Base-by-base conservation (phyloP, 495 filamentous ascomycete genomes). In the Annulohypoxylon nitens region DNA sequence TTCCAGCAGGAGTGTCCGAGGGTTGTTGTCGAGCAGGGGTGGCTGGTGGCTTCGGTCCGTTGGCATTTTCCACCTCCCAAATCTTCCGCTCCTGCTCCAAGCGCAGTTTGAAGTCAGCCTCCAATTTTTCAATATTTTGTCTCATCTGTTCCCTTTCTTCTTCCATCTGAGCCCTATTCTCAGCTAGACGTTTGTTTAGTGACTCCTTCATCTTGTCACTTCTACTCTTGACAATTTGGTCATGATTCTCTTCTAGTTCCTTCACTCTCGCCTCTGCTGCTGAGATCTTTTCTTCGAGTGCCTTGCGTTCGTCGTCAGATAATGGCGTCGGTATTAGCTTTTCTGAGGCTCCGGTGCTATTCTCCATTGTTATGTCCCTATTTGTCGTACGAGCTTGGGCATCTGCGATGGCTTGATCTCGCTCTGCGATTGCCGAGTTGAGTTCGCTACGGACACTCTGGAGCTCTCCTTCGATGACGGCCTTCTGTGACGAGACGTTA, bases 201-300 rank as follows among this genome's bases (percentile, higher is more conserved):
- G 86, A 80, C 18, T 86, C 86, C 78, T 93, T 95, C 86, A 96
- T 88, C 76, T 87, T 89, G 7, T 94, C 90, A 1, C 90, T 87
- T 34, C 92, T 87, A 63, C 86, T 83, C 71, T 92, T 90, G 59
- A 92, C 78, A 63, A 88, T 90, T 50, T 61, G 76, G 48, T 88
- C 84, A 3, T 84, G 77, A 5, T 84, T 81, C 0, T 90, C 86
- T 62, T 91, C 88, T 14, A 87, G 72, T 30, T 86, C 82, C 64
- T 81, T 80, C 18, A 83, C 83, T 65, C 88, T 86, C 50, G 84
- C 79, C 39, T 90, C 86, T 1, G 83, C 79, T 33, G 76, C 76
- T 12, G 82, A 77, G 48, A 87, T 80, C 75, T 76, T 83, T 25
- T 85, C 84, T 68, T 88, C 83, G 7, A 88, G 72, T 14, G 76